Conservation (phyloP, 2,329 filamentous ascomycete genomes). For the Penicillium sp. region DNA sequence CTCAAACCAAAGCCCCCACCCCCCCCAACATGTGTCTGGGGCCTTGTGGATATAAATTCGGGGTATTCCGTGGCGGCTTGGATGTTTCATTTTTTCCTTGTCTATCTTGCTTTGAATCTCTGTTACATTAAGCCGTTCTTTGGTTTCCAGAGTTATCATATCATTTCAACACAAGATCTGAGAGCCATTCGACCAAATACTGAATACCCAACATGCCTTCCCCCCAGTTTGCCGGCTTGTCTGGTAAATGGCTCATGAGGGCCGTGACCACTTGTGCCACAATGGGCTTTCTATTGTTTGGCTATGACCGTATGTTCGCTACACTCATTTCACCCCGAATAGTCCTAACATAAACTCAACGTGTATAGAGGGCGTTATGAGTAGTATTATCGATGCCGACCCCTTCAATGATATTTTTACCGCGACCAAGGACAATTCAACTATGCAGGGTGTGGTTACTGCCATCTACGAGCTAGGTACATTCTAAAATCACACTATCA, state of each 20-base stretch:
- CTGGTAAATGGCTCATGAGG: neutral
- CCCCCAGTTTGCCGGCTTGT: neutral
- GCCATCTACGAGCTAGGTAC: neutral
- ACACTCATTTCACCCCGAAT: neutral
- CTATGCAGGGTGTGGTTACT: neutral
- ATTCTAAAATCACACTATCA: too few relatives aligned
- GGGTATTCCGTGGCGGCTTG: neutral
- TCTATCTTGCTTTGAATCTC: neutral
- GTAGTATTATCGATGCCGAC: neutral
- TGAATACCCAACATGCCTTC: neutral
- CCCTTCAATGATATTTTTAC: neutral
- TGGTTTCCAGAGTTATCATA: neutral
- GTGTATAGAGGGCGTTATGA: neutral
- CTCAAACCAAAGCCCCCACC: neutral
- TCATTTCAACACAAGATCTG: neutral
- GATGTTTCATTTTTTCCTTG: neutral
- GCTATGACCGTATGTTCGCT: neutral
- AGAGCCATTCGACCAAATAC: neutral
- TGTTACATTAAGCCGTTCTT: neutral
- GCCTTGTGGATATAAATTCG: neutral
- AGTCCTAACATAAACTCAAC: neutral
- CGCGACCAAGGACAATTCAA: neutral
- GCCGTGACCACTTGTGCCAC: neutral
- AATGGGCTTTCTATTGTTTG: neutral
- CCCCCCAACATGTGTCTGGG: neutral